Evolutionary conservation across 2,329 filamentous ascomycete species (phyloP), one percentile per base, ranked within the genome.

Genomic region (Lojkania enalia): DNA sequence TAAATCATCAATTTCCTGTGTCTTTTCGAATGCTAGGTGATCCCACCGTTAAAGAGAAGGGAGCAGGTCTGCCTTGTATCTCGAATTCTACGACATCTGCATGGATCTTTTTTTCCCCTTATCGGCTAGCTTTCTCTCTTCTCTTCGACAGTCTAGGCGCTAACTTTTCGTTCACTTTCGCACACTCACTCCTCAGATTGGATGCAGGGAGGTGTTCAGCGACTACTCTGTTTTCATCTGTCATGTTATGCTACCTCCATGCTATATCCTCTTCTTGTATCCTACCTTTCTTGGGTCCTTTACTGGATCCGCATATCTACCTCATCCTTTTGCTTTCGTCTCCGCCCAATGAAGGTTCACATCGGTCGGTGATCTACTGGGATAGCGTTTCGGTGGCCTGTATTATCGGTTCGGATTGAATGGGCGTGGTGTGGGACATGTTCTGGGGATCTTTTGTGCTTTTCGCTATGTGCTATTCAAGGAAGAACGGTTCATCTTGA

Each of bases 61-160:
- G 54, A 59, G 61, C 61, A 52, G 61, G 61, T 46, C 55, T 64
- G 49, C 61, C 61, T 59, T 60, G 48, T 48, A 50, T 58, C 54
- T 56, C 45, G n/a, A n/a, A 43, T 46, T 51, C 61, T 46, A 65
- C 59, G 61, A 63, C 47, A 42, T 9, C 14, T 60, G 56, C 53
- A 59, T 60, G 46, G 49, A 48, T 35, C 52, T 25, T 50, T 52
- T 54, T 46, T 31, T 49, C 48, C 11, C 25, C 36, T 25, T 21
- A 19, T 5, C 38, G 41, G 20, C 20, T 15, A 45, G n/a, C n/a
- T n/a, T 38, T 50, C 43, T 46, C 44, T 50, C 44, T 53, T 50
- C 46, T 51, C 47, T 52, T 52, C 49, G 38, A 49, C 47, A 42
- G 37, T 30, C 27, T 9, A 19, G 39, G 29, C 42, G 27, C 43